Evolutionary conservation across 345 rosid genomes (phyloP).

Genomic region (Syzygium aromaticum): DNA sequence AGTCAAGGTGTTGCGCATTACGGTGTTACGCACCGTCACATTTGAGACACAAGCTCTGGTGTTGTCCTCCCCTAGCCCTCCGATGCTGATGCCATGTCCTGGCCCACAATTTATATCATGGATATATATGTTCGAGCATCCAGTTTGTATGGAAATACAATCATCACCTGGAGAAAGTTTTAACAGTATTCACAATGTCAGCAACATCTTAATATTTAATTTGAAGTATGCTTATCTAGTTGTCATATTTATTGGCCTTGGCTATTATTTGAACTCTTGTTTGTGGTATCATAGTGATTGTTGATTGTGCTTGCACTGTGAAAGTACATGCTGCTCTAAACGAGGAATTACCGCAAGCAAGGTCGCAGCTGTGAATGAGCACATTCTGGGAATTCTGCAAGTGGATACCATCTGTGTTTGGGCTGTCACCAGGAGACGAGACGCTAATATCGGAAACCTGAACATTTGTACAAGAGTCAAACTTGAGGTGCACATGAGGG

Average conservation of each 20-base stretch:
- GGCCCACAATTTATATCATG: constrained; percentile 74
- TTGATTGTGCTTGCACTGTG: neutral
- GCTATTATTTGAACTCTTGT: neutral
- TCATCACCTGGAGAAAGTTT: constrained; percentile 58
- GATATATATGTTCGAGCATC: constrained; percentile 63
- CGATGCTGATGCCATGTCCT: constrained; percentile 92
- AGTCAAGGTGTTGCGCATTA: constrained; percentile 40
- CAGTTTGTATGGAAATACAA: constrained; percentile 75
- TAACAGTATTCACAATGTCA: neutral
- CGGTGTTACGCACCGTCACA: constrained; percentile 54
- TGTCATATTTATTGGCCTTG: neutral
- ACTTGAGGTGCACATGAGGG: constrained; percentile 76
- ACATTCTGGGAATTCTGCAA: constrained; percentile 67
- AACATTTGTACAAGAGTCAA: constrained; percentile 50
- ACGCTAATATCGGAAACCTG: constrained; percentile 43
- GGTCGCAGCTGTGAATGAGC: constrained; percentile 40
- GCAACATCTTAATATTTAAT: neutral
- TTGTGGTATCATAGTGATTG: neutral
- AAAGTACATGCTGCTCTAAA: neutral
- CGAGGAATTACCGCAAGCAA: constrained; percentile 62
- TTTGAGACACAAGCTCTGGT: constrained; percentile 75
- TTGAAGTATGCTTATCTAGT: neutral
- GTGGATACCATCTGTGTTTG: constrained; percentile 86
- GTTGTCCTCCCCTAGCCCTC: constrained; percentile 59
- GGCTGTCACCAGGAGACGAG: constrained; percentile 74